phyloP scores from a whole-genome alignment of 2,329 filamentous ascomycete genomes.

The Stagonosporopsis vannaccii region DNA sequence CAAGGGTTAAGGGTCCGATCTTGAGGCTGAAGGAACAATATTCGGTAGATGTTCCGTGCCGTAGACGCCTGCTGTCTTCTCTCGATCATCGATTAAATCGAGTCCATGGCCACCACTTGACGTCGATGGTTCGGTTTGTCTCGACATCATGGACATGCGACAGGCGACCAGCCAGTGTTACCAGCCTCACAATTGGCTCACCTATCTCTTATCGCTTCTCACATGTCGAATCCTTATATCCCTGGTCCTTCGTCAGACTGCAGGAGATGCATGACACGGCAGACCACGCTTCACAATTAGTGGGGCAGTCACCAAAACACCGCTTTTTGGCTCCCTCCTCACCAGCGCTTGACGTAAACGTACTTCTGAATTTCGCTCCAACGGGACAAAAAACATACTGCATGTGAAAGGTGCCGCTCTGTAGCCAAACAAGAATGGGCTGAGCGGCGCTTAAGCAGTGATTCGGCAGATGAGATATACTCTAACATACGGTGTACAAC shows the following conservation, averaged over 20 bases:
- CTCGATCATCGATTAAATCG: neutral
- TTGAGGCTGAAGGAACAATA: conserved; percentile 17
- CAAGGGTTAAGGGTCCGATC: conserved; percentile 13
- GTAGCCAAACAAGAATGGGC: neutral
- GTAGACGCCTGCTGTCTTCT: neutral
- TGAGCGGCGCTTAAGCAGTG: neutral
- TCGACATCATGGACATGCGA: neutral
- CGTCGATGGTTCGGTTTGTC: neutral
- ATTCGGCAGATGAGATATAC: neutral
- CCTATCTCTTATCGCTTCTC: conserved; percentile 26
- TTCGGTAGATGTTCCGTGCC: conserved; percentile 12
- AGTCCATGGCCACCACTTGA: neutral
- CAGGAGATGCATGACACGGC: conserved; percentile 25
- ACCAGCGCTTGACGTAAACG: conserved; percentile 40
- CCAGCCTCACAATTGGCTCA: neutral
- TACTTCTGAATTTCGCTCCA: conserved; percentile 24
- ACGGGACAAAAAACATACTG: neutral
- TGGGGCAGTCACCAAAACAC: conserved; percentile 33
- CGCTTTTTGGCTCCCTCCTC: neutral
- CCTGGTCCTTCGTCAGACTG: conserved; percentile 14
- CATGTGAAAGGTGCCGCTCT: neutral
- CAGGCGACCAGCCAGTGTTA: neutral
- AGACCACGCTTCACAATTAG: conserved; percentile 24
- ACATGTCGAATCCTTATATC: conserved; percentile 19
- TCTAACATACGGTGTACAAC: neutral